Base-by-base conservation (phyloP, 495 filamentous ascomycete species). In the Penicillium argentinense region DNA sequence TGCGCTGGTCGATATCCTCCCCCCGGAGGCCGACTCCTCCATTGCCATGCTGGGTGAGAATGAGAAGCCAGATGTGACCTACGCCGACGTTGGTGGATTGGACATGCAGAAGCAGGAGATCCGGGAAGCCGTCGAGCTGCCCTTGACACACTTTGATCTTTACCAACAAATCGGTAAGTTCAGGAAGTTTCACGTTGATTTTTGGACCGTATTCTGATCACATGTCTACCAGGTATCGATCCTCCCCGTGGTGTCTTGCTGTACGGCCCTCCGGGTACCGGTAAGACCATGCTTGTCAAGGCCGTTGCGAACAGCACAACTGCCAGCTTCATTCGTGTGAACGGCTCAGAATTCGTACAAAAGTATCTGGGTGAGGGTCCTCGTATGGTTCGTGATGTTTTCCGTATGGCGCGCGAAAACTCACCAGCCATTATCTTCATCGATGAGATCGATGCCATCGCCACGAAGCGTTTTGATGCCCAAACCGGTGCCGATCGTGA, bases 101-200 rank as follows among this genome's bases (percentile, higher is more conserved):
- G 93, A 98, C 65, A 98, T 98, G 93, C 93, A 98, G 73, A 98
- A 98, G 75, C 93, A 98, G 71, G 93, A 98, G 68, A 98, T 98
- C 41, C 79, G 95, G 42, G 93, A 98, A 69, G 93, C 93, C 13
- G 93, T 98, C 45, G 93, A 98, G 74, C 74, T 98, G 47, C 93
- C 93, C 8, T 74, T 98, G 51, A 96, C 91, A 19, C 95, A 97
- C 66, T 96, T 96, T 64, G 92, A 97, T 66, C 84, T 98, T 9
- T 98, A 98, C 77, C 92, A 88, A 72, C 91, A 97, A 71, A 97
- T 97, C 48, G 86, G 82, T 85, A 51, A 38, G 75, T 62, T 14
- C 7, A 27, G 4, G 5, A 2, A 12, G 17, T 6, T 30, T 23
- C 14, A 18, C 16, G 3, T 33, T 12, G 13, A 17, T n/a, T 25